These are phyloP conservation scores for Sindora glabra DNA, from an alignment of 306 rosid genomes.

Conservation along the genomic window DNA sequence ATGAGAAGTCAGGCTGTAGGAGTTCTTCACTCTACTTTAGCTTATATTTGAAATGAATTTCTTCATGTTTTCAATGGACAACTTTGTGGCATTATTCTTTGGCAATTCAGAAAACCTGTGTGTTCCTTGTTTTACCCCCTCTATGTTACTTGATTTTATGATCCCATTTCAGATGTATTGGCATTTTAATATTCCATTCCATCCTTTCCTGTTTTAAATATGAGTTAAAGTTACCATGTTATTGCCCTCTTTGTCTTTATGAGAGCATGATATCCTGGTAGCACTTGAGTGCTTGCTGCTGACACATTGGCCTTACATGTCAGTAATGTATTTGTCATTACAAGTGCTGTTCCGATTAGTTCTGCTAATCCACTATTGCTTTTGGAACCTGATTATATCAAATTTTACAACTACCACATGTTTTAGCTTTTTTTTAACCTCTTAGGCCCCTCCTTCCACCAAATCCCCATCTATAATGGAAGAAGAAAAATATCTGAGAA, in stretches of 20 bases:
- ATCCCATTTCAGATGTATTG: neutral
- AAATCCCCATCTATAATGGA: neutral
- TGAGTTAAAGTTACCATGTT: slow-evolving; percentile 1
- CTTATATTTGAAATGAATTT: slow-evolving; percentile 4
- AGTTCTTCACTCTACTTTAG: slow-evolving; percentile 12
- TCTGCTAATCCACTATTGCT: neutral
- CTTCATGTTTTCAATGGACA: neutral
- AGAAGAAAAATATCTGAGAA: neutral
- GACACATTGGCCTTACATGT: neutral
- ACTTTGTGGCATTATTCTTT: neutral
- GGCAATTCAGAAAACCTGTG: neutral
- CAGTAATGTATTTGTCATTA: neutral
- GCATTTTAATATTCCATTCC: slow-evolving; percentile 3
- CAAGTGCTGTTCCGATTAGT: neutral
- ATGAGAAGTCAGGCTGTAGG: neutral
- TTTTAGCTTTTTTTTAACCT: neutral
- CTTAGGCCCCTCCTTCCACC: neutral
- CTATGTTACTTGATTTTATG: neutral
- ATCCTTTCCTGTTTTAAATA: neutral
- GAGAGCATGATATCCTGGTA: too few species aligned
- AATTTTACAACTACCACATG: neutral
- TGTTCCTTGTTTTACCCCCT: neutral
- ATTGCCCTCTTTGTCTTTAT: neutral
- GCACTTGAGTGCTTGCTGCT: neutral
- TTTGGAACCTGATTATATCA: neutral